phyloP scores from a whole-genome alignment of 768 basidiomycete genomes.

The Ramaria rubella region DNA sequence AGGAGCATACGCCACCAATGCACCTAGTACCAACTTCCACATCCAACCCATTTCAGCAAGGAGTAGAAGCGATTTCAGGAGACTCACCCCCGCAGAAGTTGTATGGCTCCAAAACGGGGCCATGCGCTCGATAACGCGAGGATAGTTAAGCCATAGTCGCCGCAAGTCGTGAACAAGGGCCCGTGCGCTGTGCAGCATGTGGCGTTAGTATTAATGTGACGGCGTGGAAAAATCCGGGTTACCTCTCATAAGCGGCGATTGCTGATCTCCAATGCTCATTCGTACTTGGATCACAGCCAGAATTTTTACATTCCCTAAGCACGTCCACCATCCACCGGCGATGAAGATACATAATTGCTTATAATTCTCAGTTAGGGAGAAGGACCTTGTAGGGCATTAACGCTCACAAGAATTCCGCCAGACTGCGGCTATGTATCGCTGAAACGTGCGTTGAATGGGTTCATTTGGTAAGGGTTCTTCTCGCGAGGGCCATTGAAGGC shows the following conservation, averaged over 20 bases:
- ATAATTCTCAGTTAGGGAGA: background rate
- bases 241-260: constrained; percentile 5
- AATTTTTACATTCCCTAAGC: background rate
- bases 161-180: constrained; percentile 5
- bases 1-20: constrained; percentile 7
- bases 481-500: background rate
- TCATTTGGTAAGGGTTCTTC: constrained; percentile 1
- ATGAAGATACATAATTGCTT: constrained; percentile 9
- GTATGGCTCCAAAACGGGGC: constrained; percentile 11
- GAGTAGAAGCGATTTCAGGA: background rate
- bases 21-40: background rate
- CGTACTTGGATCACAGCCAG: background rate
- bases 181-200: background rate
- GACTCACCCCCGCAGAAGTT: constrained; percentile 2
- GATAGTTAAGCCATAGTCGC: constrained; percentile 2
- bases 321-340: constrained; percentile 3
- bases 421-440: constrained; percentile 6
- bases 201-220: background rate
- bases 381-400: background rate
- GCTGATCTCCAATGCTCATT: constrained; percentile 6
- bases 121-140: constrained; percentile 4
- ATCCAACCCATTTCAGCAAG: background rate
- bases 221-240: background rate
- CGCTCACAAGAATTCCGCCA: constrained; percentile 3
- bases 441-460: background rate